Conservation (phyloP, 208 protist species). For the Zelonia costaricensis region DNA sequence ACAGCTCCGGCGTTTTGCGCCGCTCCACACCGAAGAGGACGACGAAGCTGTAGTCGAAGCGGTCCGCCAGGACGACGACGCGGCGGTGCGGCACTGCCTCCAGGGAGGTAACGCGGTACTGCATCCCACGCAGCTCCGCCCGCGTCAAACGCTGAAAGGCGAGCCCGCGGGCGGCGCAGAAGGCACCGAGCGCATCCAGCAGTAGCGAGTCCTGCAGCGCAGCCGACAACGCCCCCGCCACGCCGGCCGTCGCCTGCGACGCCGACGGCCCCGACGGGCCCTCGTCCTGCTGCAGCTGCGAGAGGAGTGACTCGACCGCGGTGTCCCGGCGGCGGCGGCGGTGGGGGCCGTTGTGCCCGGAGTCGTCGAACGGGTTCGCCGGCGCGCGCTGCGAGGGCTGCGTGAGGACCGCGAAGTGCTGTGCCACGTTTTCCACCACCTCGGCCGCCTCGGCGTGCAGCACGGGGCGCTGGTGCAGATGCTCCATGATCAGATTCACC, state of each 20-base stretch:
- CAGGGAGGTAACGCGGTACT: slow-evolving; percentile 33
- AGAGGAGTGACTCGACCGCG: slow-evolving; percentile 18
- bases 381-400: slow-evolving; percentile 19
- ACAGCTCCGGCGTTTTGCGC: slow-evolving; percentile 16
- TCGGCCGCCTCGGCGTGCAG: slow-evolving; percentile 25
- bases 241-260: slow-evolving; percentile 18
- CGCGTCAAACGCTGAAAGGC: slow-evolving; percentile 35
- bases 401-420: slow-evolving; percentile 32
- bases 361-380: neutral
- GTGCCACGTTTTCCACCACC: slow-evolving; percentile 26
- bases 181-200: slow-evolving; percentile 42
- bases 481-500: slow-evolving; percentile 57
- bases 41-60: slow-evolving; percentile 44
- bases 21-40: slow-evolving; percentile 30
- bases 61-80: slow-evolving; percentile 53
- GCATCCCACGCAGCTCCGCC: slow-evolving; percentile 29
- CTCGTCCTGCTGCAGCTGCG: slow-evolving; percentile 16
- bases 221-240: slow-evolving; percentile 13
- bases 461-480: slow-evolving; percentile 34
- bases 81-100: slow-evolving; percentile 47
- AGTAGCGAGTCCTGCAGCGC: slow-evolving; percentile 54
- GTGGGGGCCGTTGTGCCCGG: neutral
- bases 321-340: neutral
- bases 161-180: slow-evolving; percentile 40
- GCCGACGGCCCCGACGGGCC: neutral